Conservation (phyloP, 441 rosid species). For the Jatropha multifida region DNA sequence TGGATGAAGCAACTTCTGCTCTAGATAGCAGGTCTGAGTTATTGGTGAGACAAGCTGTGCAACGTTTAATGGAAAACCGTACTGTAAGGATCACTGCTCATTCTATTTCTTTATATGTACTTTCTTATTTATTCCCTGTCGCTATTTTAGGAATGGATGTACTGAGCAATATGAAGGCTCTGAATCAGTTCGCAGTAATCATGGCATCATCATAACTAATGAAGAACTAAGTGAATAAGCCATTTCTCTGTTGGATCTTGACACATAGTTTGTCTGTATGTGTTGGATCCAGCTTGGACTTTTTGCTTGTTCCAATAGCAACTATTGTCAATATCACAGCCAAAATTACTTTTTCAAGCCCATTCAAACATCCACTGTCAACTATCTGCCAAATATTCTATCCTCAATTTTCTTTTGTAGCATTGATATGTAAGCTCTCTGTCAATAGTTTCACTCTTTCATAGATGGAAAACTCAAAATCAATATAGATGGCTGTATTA, state of each 20-base stretch:
- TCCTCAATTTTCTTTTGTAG: not conserved
- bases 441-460: not conserved
- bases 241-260: not conserved
- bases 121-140: not conserved
- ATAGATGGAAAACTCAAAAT: not conserved
- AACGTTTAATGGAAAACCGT: conserved; percentile 67
- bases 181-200: not conserved
- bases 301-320: not conserved
- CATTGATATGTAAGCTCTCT: not conserved
- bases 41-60: conserved; percentile 79
- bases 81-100: conserved; percentile 50
- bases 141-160: not conserved
- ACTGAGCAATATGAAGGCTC: not conserved
- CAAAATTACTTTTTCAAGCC: not conserved
- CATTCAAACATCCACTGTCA: not conserved
- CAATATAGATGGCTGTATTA: not conserved
- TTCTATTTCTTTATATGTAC: conserved; percentile 4
- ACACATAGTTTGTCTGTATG: not conserved
- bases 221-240: not conserved
- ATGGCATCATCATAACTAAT: not conserved
- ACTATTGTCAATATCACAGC: not conserved
- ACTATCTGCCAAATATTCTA: not conserved
- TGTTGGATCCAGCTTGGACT: not conserved
- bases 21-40: conserved; percentile 84
- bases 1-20: conserved; percentile 98